Evolutionary conservation across 2,329 filamentous ascomycete species (phyloP), one percentile per base, ranked within the genome.

Genomic region (Madurella fahalii): DNA sequence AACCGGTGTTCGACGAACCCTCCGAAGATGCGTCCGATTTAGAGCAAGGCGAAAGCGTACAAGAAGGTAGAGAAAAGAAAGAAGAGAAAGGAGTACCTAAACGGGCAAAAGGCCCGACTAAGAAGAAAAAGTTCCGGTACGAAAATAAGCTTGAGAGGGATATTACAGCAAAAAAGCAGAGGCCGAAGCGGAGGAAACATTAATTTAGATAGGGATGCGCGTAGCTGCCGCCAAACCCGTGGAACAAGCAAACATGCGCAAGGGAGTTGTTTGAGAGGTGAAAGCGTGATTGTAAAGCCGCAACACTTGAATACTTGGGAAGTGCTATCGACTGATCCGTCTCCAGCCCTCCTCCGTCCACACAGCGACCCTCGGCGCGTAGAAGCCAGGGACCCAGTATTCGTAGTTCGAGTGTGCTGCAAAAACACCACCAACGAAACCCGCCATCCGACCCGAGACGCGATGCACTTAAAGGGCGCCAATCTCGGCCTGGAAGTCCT

Each of bases 101-200:
- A 43, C 42, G 40, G 34, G 42, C 74, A 57, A 74, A 74, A 49
- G 73, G 74, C 57, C 83, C 77, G 64, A 76, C 77, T 18, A 92
- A 90, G 73, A 90, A 87, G 75, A 92, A 88, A 74, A 95, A 92
- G 72, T 97, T 97, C 68, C 83, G 90, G 59, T 99, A 99, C 71
- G 90, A 97, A 74, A 88, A 81, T 58, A 96, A 95, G 74, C 74
- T 84, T 32, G 93, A 96, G 64, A 82, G 94, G 66, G 88, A 90
- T 70, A 73, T 92, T 64, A 82, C 84, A 46, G 74, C 81, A 61
- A 83, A 81, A 66, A 95, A 89, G 70, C 80, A 82, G 64, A 89
- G 83, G 69, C 82, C 84, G 62, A 89, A 86, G 61, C 83, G 82
- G 64, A 64, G 67, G 55, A 69, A 67, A 52, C 48, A 56, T 56